phyloP scores from a whole-genome alignment of 2,329 filamentous ascomycete genomes.

The Monilinia fructigena region DNA sequence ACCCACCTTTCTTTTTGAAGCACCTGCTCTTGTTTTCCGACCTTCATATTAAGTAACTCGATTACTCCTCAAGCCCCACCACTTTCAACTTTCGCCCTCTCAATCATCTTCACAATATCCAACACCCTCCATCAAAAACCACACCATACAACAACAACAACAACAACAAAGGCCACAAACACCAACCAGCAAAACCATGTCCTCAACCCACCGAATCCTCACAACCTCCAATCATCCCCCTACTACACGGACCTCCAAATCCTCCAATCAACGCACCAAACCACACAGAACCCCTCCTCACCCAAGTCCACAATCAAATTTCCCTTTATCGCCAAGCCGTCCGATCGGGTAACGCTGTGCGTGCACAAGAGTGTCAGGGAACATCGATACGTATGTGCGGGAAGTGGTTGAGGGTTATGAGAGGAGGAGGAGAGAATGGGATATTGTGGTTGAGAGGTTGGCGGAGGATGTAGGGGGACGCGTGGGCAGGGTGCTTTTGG shows the following conservation, averaged over 20 bases:
- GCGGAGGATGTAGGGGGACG: not conserved
- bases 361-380: not conserved
- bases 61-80: too few species aligned
- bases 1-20: too few species aligned
- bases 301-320: not conserved
- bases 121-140: not conserved
- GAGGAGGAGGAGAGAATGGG: slow-evolving; percentile 1
- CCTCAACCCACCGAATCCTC: not conserved
- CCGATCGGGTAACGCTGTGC: not conserved
- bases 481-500: not conserved
- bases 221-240: not conserved
- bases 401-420: not conserved
- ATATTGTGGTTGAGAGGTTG: not conserved
- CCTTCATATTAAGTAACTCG: too few species aligned
- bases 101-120: too few species aligned
- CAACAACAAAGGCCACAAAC: not conserved
- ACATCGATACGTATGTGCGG: not conserved
- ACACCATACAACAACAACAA: not conserved
- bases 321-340: not conserved
- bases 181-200: not conserved
- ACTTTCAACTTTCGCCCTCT: not conserved
- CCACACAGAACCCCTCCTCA: not conserved
- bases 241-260: not conserved
- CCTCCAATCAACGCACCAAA: not conserved
- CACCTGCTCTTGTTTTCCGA: too few species aligned